These are phyloP conservation scores for Yamagishiella unicocca DNA, from an alignment of 139 green algal genomes.

Conservation along the genomic window DNA sequence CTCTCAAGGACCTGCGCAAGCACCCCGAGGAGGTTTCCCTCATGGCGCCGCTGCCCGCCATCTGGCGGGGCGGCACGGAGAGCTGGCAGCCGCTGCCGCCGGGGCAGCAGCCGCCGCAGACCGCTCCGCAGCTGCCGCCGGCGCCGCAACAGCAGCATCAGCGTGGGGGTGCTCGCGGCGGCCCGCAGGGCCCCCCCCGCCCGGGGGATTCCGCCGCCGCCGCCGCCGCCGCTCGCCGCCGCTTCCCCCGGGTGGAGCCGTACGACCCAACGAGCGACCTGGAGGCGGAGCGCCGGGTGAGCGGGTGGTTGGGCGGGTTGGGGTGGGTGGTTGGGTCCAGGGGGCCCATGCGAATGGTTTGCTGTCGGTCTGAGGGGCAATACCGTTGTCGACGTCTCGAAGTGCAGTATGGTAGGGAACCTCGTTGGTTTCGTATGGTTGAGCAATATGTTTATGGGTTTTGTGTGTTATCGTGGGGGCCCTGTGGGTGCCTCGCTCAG, in stretches of 20 bases:
- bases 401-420: too few relatives aligned
- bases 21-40: slow-evolving; percentile 13
- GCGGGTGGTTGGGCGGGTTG: background rate
- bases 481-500: background rate
- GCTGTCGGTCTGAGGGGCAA: too few relatives aligned
- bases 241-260: slow-evolving; percentile 20
- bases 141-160: background rate
- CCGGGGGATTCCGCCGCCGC: background rate
- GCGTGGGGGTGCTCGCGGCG: background rate
- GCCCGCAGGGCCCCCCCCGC: background rate
- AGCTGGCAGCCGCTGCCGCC: slow-evolving; percentile 36
- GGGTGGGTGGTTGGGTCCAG: background rate
- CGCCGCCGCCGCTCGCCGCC: background rate
- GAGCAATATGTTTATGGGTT: too few relatives aligned
- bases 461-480: too few relatives aligned
- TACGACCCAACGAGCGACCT: slow-evolving; percentile 3
- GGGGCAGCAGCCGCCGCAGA: background rate
- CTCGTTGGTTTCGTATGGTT: too few relatives aligned
- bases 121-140: background rate
- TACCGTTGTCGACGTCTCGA: too few relatives aligned
- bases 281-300: slow-evolving; percentile 4
- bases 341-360: too few relatives aligned
- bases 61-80: background rate
- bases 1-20: slow-evolving; percentile 11
- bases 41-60: background rate